These are phyloP conservation scores for Zoysia pacifica DNA, from an alignment of 176 grass and related monocot genomes.

Conservation along the genomic window DNA sequence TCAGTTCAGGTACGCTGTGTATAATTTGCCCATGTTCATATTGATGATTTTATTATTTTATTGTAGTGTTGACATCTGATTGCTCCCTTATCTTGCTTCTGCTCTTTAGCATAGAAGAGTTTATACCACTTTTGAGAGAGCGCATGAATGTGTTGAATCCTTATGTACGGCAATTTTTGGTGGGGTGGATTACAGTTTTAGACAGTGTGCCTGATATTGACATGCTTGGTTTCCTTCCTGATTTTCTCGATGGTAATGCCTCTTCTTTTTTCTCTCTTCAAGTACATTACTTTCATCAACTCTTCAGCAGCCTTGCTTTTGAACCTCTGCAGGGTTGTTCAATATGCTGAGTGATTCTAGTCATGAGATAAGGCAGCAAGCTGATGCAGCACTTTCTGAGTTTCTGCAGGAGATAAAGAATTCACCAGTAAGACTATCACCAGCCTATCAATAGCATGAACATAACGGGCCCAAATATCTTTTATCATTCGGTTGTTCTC, in stretches of 20 bases:
- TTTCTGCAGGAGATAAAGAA: constrained; percentile 99
- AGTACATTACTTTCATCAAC: constrained; percentile 25
- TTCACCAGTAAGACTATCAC: constrained; percentile 82
- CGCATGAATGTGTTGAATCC: constrained; percentile 99
- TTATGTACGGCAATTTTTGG: constrained; percentile 96
- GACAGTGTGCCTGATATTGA: constrained; percentile 99
- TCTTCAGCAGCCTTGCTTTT: constrained; percentile 28
- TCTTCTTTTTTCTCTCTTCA: constrained; percentile 25
- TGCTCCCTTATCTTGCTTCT: constrained; percentile 32
- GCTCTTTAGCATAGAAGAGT: constrained; percentile 98
- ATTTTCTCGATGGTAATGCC: constrained; percentile 97
- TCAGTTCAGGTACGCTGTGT: constrained; percentile 79
- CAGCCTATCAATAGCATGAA: constrained; percentile 13
- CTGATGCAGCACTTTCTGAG: constrained; percentile 96
- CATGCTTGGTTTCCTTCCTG: constrained; percentile 99
- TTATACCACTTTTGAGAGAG: constrained; percentile 98
- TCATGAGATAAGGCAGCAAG: constrained; percentile 97
- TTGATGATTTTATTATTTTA: constrained; percentile 13
- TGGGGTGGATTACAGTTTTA: constrained; percentile 98
- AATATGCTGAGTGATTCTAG: constrained; percentile 98
- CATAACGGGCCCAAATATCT: constrained; percentile 9
- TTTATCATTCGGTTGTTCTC: constrained; percentile 13
- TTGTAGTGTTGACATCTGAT: constrained; percentile 25
- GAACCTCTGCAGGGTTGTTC: constrained; percentile 71
- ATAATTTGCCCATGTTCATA: neutral